A percentile compares a stretch with the other conserved stretches of the same genome.
phyloP scores from a whole-genome alignment of 2,329 filamentous ascomycete genomes.

The Fusarium sterilihyphosum region DNA sequence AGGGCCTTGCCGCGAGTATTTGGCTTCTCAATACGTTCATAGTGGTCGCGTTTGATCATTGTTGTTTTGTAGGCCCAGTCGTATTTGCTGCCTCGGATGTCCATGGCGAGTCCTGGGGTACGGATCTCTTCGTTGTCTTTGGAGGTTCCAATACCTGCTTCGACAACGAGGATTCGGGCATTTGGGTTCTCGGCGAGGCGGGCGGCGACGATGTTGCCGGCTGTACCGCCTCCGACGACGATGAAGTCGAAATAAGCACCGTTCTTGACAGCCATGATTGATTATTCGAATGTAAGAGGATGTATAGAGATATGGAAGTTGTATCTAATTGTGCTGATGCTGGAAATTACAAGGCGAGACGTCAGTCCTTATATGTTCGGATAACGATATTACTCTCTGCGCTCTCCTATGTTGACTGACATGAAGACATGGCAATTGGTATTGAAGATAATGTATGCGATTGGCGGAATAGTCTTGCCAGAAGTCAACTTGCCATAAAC shows the following conservation, averaged over 20 bases:
- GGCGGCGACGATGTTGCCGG: conserved; percentile 49
- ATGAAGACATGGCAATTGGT: background rate
- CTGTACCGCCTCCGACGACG: conserved; percentile 42
- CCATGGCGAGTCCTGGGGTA: conserved; percentile 51
- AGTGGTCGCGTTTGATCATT: conserved; percentile 67
- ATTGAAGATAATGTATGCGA: background rate
- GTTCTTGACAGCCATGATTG: background rate
- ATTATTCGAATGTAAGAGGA: background rate
- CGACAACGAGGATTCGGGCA: conserved; percentile 57
- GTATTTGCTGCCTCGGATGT: conserved; percentile 63
- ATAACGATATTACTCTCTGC: background rate
- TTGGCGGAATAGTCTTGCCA: background rate
- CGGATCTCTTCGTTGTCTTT: background rate
- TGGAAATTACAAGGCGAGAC: background rate
- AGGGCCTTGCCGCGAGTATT: conserved; percentile 70
- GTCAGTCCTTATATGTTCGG: background rate
- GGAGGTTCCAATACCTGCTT: conserved; percentile 52
- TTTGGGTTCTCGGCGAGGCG: conserved; percentile 49
- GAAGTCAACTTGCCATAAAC: background rate
- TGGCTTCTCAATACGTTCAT: conserved; percentile 70
- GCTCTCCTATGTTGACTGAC: fast-evolving
- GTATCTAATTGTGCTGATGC: background rate
- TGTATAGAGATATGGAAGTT: background rate
- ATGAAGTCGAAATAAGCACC: background rate
- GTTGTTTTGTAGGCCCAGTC: conserved; percentile 72